Percentiles rank a stretch among this genome's conserved stretches.
Conservation (phyloP, 225 moss, liverwort and hornwort genomes). For the Polytrichum commune region DNA sequence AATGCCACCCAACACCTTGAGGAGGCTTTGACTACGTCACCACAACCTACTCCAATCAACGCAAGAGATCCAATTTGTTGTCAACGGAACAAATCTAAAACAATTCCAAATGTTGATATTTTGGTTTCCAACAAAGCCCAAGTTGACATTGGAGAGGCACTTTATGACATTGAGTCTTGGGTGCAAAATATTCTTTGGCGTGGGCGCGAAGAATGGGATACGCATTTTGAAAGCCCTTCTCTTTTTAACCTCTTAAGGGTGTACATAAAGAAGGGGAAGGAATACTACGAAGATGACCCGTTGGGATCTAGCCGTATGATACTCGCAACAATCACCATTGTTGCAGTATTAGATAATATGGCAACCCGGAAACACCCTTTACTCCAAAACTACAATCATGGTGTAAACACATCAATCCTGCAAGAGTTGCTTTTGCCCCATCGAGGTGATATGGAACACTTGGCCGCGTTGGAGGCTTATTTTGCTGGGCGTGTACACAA, state of each 20-base stretch:
- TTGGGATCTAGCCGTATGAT: conserved; percentile 24
- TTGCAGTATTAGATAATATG: conserved; percentile 10
- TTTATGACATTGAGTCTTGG: conserved; percentile 28
- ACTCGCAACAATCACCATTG: conserved; percentile 13
- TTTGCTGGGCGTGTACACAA: background rate
- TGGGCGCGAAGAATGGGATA: background rate
- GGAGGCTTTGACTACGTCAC: background rate
- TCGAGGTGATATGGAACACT: conserved; percentile 24
- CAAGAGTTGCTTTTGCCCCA: conserved; percentile 9
- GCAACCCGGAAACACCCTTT: conserved; percentile 5
- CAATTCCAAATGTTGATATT: conserved; percentile 1
- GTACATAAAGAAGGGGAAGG: background rate
- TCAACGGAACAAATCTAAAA: background rate
- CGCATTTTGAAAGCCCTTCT: no score
- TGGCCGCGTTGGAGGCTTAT: conserved; percentile 17
- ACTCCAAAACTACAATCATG: conserved; percentile 9
- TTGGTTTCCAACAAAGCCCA: background rate
- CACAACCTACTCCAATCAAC: background rate
- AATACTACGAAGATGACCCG: conserved; percentile 5
- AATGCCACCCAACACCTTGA: conserved; percentile 6
- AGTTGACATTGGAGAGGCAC: conserved; percentile 1
- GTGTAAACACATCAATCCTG: conserved; percentile 12
- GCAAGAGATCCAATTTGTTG: background rate
- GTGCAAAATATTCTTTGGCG: conserved; percentile 8
- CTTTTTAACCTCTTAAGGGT: conserved; percentile 8